These are phyloP conservation scores for Trypanosoma lewisi DNA, from an alignment of 208 protist genomes.

Conservation along the genomic window DNA sequence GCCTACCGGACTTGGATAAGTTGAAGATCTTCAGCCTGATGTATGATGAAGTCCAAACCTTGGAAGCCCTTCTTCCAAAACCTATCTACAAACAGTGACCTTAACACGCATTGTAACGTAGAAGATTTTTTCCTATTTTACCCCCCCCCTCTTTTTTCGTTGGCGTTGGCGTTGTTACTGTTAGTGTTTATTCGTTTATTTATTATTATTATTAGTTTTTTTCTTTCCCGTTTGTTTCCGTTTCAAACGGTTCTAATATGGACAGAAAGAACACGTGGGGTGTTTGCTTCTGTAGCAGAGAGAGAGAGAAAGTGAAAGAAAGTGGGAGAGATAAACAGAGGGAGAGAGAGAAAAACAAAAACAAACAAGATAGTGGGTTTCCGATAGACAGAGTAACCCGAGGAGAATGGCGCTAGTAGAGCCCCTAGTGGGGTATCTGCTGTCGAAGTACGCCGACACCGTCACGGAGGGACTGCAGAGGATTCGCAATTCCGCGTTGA, in stretches of 20 bases:
- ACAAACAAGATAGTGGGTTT: neutral
- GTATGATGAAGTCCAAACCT: conserved; percentile 15
- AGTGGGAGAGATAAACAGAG: too few species aligned
- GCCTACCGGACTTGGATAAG: conserved; percentile 16
- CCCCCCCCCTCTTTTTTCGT: too few species aligned
- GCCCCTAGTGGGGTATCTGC: conserved; percentile 72
- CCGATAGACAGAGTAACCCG: neutral
- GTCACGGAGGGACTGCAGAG: conserved; percentile 77
- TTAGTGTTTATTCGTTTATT: neutral
- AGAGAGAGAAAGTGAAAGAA: neutral
- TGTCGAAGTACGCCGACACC: conserved; percentile 83
- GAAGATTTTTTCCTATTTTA: too few species aligned
- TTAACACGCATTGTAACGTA: neutral
- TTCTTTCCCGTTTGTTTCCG: neutral
- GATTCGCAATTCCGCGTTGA: conserved; percentile 41
- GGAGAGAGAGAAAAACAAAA: neutral
- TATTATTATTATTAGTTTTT: conserved; percentile 1
- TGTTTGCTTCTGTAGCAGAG: neutral
- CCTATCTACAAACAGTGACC: neutral
- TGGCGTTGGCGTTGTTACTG: too few species aligned
- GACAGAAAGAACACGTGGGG: too few species aligned
- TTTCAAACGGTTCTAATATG: too few species aligned
- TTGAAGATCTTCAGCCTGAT: conserved; percentile 23
- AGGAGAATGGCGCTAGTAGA: conserved; percentile 69
- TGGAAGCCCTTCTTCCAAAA: conserved; percentile 7